Percentiles rank a stretch among this genome's conserved stretches.
Evolutionary conservation across 2,329 filamentous ascomycete species (phyloP).

Genomic region (Monosporascus sp.): DNA sequence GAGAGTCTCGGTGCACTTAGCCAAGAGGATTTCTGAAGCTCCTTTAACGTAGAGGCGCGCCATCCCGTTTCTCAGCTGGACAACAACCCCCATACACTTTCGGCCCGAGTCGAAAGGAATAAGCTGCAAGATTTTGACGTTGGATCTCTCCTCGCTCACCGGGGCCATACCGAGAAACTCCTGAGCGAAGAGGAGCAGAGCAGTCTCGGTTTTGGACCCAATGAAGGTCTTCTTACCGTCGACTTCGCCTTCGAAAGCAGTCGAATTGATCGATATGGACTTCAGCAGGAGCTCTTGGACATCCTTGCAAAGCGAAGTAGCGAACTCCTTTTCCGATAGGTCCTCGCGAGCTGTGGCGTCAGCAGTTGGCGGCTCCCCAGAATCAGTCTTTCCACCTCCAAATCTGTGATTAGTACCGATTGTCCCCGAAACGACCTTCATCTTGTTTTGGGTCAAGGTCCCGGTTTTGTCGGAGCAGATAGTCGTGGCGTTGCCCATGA

Average conservation of each 20-base stretch:
- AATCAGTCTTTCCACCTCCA: slow-evolving; percentile 31
- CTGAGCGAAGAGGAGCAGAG: slow-evolving; percentile 64
- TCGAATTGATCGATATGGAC: slow-evolving; percentile 64
- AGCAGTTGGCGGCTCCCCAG: slow-evolving; percentile 10
- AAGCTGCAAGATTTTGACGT: slow-evolving; percentile 56
- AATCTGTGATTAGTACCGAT: slow-evolving; percentile 54
- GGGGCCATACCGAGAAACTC: slow-evolving; percentile 64
- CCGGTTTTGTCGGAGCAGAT: slow-evolving; percentile 68
- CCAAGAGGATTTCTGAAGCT: slow-evolving; percentile 60
- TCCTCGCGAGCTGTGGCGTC: slow-evolving; percentile 20
- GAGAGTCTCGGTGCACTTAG: slow-evolving; percentile 49
- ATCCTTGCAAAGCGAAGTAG: slow-evolving; percentile 38
- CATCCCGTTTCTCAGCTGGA: slow-evolving; percentile 44
- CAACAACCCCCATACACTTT: slow-evolving; percentile 65
- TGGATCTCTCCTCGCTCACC: slow-evolving; percentile 59
- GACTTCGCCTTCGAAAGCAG: slow-evolving; percentile 71
- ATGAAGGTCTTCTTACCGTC: slow-evolving; percentile 63
- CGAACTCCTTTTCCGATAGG: slow-evolving; percentile 42
- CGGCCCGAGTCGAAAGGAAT: slow-evolving; percentile 72
- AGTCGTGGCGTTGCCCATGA: slow-evolving; percentile 73
- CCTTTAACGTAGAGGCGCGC: slow-evolving; percentile 59
- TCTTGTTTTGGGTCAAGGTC: slow-evolving; percentile 64
- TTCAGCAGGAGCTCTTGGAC: slow-evolving; percentile 52
- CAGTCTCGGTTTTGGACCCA: slow-evolving; percentile 74
- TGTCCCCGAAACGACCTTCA: slow-evolving; percentile 60